These are phyloP conservation scores for Davidsoniella eucalypti DNA, from an alignment of 2,329 filamentous ascomycete species.

Conservation along the genomic window DNA sequence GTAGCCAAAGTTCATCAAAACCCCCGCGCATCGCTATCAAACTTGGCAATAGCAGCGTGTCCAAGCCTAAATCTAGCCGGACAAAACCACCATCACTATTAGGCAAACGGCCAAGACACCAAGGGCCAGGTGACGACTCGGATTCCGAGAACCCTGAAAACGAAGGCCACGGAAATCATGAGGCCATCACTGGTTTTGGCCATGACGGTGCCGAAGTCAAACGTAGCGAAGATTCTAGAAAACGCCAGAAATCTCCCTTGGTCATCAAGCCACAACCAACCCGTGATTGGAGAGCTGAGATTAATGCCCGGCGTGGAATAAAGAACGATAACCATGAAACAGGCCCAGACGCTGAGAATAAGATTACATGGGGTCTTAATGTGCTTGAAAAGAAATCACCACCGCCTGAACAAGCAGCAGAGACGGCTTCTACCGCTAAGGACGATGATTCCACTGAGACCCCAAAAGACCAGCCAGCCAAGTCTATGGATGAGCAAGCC, in stretches of 20 bases:
- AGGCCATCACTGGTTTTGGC: conserved; percentile 11
- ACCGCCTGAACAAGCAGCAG: not conserved
- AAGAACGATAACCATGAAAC: not conserved
- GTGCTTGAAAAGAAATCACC: conserved; percentile 4
- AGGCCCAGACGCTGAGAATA: conserved; percentile 30
- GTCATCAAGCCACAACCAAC: conserved; percentile 12
- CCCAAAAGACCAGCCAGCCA: not conserved
- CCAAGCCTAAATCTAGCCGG: conserved; percentile 6
- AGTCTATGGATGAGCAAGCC: conserved; percentile 34
- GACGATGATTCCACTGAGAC: not conserved
- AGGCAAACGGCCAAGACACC: conserved; percentile 13
- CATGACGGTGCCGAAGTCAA: conserved; percentile 1
- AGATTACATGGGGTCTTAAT: conserved; percentile 37
- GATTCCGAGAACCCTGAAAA: conserved; percentile 12
- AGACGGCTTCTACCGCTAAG: not conserved
- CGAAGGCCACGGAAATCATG: conserved; percentile 6
- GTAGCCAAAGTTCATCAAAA: conserved; percentile 3
- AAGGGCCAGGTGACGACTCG: conserved; percentile 11
- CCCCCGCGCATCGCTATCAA: conserved; percentile 14
- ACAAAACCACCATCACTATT: conserved; percentile 10
- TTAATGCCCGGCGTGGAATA: conserved; percentile 1
- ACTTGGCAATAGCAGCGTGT: conserved; percentile 4
- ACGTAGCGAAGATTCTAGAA: not conserved
- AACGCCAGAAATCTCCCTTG: conserved; percentile 6
- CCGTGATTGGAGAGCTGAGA: conserved; percentile 12